A percentile compares a stretch with the other conserved stretches of the same genome.
Evolutionary conservation across 2,329 filamentous ascomycete species (phyloP).

Genomic region (Diaporthe batatas): DNA sequence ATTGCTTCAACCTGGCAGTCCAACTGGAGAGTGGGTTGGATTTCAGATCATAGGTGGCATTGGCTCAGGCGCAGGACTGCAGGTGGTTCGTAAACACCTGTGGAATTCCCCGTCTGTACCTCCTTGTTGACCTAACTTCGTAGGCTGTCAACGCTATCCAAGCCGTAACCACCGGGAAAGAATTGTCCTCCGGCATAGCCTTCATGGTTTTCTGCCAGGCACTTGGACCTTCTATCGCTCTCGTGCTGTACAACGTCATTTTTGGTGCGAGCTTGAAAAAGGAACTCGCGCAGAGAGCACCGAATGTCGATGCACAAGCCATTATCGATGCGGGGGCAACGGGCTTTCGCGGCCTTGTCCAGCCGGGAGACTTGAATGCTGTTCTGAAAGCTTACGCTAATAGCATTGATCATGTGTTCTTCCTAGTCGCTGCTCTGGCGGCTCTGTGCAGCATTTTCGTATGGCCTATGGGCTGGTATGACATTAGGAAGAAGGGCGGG

Average conservation of each 20-base stretch:
- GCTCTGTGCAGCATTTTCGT: not conserved
- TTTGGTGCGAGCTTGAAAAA: constrained; percentile 44
- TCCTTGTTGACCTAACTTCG: no score
- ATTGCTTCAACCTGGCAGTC: constrained; percentile 34
- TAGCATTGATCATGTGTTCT: constrained; percentile 50
- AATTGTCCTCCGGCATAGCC: constrained; percentile 46
- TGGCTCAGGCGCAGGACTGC: constrained; percentile 35
- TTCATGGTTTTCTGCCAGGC: constrained; percentile 47
- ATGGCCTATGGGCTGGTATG: constrained; percentile 46
- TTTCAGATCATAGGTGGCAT: constrained; percentile 41
- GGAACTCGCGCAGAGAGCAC: not conserved
- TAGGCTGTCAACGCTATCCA: no score
- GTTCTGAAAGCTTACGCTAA: constrained; percentile 58
- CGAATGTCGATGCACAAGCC: constrained; percentile 46
- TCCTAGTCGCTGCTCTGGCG: constrained; percentile 40
- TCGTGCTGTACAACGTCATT: constrained; percentile 47
- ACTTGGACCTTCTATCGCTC: constrained; percentile 45
- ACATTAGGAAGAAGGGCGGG: constrained; percentile 49
- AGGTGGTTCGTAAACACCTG: not conserved
- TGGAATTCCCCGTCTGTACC: no score
- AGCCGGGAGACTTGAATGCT: constrained; percentile 48
- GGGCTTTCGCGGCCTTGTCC: constrained; percentile 52
- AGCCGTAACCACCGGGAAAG: constrained; percentile 29
- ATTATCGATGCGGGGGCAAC: constrained; percentile 59
- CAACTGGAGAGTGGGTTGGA: constrained; percentile 40